Base-by-base conservation (phyloP, 345 rosid species). In the Balakata baccata region DNA sequence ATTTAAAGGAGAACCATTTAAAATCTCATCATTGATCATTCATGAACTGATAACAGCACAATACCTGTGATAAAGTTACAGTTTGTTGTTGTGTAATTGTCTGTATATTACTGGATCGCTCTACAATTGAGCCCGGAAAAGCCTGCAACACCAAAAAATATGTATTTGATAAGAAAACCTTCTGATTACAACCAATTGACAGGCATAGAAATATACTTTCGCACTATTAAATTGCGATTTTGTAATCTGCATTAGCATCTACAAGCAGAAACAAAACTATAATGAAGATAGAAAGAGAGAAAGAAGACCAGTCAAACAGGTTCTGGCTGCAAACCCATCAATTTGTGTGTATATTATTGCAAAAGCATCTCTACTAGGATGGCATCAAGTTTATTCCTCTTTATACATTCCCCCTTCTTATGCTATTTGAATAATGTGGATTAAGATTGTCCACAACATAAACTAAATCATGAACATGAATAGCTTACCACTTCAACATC, bases 191-290 rank as follows among this genome's bases (percentile, higher is more conserved):
- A 5, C 4, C 46, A 43, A 43, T 43, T 43, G 18, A 13, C 57
- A 76, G 22, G 52, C 39, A 34, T 16, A 51, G 13, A 66, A 38
- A 52, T 7, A 7, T 80, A 89, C 97, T 87, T 85, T 87, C 68
- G 62, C 67, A 69, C 77, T 62, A 82, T 86, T 85, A 78, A 81
- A 77, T 74, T 70, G 77, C 25, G 83, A 56, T 75, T 80, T 86
- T 53, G 77, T n/a, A 77, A 80, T 63, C 81, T 84, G 83, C 60
- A 67, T 60, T 69, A 80, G 79, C 70, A 77, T 60, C 92, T 89
- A 43, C 6, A 25, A 68, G 61, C 3, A 18, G 3, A 64, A 9
- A 23, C 70, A 43, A 16, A 29, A 73, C 54, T 13, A 23, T 1
- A 29, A 29, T 29, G 46, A 43, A 3, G 46, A 8, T n/a, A 8